Percentiles rank a stretch among this genome's conserved stretches.
Evolutionary conservation across 768 basidiomycete species (phyloP).

Genomic region (Floccularia luteovirens): DNA sequence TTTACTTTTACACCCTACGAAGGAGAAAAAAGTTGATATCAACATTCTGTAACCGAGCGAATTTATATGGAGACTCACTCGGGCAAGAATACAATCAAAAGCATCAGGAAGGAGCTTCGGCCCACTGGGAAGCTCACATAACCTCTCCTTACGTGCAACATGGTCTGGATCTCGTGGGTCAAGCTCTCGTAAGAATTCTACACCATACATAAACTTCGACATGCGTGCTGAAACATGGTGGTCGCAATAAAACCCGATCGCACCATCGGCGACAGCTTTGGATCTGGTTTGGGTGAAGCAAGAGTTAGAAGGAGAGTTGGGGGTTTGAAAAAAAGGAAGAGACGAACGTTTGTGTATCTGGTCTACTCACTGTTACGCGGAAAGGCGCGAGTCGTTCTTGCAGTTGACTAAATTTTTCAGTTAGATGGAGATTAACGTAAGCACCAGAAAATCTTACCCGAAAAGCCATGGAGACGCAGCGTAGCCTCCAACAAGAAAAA

Average conservation of each 20-base stretch:
- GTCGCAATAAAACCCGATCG: constrained; percentile 79
- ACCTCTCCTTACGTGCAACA: constrained; percentile 48
- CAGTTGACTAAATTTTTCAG: constrained; percentile 36
- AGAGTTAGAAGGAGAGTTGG: not conserved
- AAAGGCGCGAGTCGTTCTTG: constrained; percentile 56
- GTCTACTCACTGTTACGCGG: constrained; percentile 59
- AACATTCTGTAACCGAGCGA: not conserved
- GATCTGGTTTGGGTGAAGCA: constrained; percentile 37
- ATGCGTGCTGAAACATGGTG: constrained; percentile 79
- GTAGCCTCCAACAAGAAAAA: constrained; percentile 80
- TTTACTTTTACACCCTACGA: constrained; percentile 64
- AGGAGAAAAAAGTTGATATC: constrained; percentile 2
- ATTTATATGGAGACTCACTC: constrained; percentile 33
- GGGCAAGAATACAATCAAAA: constrained; percentile 71
- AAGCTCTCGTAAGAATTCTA: constrained; percentile 67
- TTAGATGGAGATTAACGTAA: not conserved
- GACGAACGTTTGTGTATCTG: constrained; percentile 71
- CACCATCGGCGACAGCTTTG: constrained; percentile 81
- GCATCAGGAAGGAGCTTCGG: constrained; percentile 75
- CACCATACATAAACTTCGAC: constrained; percentile 78
- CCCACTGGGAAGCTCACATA: constrained; percentile 72
- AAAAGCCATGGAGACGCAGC: constrained; percentile 81
- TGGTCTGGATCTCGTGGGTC: constrained; percentile 64
- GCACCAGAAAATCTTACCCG: constrained; percentile 15
- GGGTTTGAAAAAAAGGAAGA: constrained; percentile 1